Conservation (phyloP, 1,139 yeast genomes). For the Yamadazyma diddensiae region DNA sequence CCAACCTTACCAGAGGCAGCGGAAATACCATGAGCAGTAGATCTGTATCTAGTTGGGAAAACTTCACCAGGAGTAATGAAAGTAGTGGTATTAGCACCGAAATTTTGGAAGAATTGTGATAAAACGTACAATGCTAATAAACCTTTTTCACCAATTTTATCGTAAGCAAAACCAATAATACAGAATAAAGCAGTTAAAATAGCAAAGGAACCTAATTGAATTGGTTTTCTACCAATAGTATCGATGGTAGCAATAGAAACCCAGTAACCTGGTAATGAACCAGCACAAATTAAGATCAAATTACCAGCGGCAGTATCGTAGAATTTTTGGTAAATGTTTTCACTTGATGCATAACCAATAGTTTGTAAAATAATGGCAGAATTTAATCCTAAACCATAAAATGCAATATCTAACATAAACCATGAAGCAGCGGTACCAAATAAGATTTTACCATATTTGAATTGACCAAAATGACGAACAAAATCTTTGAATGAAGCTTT, state of each 20-base stretch:
- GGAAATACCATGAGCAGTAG: conserved; percentile 96
- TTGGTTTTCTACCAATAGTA: conserved; percentile 74
- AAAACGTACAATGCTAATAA: conserved; percentile 71
- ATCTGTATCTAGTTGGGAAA: conserved; percentile 96
- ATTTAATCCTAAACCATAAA: conserved; percentile 84
- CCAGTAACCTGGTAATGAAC: conserved; percentile 93
- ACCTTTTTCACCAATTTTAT: conserved; percentile 59
- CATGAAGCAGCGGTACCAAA: conserved; percentile 96
- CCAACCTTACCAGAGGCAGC: conserved; percentile 97
- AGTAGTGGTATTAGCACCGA: conserved; percentile 95
- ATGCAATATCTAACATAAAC: conserved; percentile 95
- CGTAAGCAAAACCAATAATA: conserved; percentile 76
- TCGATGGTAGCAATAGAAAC: conserved; percentile 72
- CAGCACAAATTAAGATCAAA: conserved; percentile 85
- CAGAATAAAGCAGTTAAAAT: conserved; percentile 67
- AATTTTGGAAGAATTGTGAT: conserved; percentile 82
- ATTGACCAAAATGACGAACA: conserved; percentile 70
- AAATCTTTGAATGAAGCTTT: conserved; percentile 62
- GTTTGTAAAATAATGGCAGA: conserved; percentile 78
- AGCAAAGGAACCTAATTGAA: conserved; percentile 72
- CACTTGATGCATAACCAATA: conserved; percentile 74
- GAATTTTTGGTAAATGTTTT: conserved; percentile 60
- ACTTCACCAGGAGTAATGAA: conserved; percentile 95
- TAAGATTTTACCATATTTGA: conserved; percentile 83
- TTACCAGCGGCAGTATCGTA: conserved; percentile 85